Evolutionary conservation across 225 moss, liverwort and hornwort genomes (phyloP).

Genomic region (Pseudoscleropodium purum): DNA sequence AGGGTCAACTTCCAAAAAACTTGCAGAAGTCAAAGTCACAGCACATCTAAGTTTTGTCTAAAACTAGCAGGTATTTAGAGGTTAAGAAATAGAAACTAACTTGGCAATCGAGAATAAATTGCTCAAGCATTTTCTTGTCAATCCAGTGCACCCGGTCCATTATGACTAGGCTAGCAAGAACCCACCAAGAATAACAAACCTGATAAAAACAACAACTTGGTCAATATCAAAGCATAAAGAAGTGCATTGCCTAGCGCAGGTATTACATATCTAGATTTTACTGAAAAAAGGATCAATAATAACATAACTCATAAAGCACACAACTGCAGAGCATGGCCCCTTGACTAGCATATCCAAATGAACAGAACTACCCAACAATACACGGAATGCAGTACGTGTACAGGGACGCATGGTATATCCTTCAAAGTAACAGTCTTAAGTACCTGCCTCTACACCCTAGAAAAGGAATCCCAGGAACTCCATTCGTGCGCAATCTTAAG

Average conservation of each 20-base stretch:
- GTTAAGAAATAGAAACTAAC: conserved; percentile 1
- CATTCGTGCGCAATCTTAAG: not conserved
- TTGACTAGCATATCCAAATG: not conserved
- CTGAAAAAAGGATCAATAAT: not conserved
- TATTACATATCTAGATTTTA: not conserved
- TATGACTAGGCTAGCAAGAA: conserved; percentile 79
- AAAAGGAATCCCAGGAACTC: not conserved
- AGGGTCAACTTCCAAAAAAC: not conserved
- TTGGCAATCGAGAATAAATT: conserved; percentile 83
- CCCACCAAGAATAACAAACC: conserved; percentile 99
- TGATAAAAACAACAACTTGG: conserved; percentile 1
- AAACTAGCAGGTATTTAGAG: not conserved
- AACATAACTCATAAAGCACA: not conserved
- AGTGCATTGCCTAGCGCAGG: not conserved
- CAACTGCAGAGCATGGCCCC: not conserved
- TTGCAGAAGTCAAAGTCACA: not conserved
- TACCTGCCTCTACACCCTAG: not conserved
- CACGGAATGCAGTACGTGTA: not conserved
- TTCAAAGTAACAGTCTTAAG: not conserved
- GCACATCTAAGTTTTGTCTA: not conserved
- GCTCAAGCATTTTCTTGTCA: conserved; percentile 61
- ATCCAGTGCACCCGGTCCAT: conserved; percentile 85
- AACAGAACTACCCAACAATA: not conserved
- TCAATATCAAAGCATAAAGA: not conserved
- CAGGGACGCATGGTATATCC: not conserved